Conservation (phyloP, 1,284 basidiomycete species). For the Athelia sp. region DNA sequence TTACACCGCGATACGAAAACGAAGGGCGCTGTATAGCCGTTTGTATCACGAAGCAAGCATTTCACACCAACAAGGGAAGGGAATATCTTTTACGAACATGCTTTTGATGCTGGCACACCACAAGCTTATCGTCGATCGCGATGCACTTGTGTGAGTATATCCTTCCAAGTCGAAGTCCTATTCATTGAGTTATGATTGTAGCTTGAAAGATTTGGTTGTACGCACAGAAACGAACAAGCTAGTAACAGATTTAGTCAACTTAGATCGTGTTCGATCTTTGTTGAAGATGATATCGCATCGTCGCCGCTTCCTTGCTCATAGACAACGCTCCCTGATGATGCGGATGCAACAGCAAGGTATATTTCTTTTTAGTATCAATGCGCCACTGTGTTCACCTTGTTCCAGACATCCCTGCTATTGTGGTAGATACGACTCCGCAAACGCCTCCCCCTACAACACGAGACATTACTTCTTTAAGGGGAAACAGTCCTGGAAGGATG, state of each 20-base stretch:
- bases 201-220: conserved; percentile 76
- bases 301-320: conserved; percentile 54
- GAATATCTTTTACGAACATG: conserved; percentile 93
- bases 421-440: conserved; percentile 51
- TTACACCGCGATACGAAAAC: conserved; percentile 52
- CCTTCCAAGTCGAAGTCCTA: neutral
- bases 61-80: conserved; percentile 64
- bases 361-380: neutral
- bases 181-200: conserved; percentile 23
- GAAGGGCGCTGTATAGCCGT: conserved; percentile 67
- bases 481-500: conserved; percentile 19
- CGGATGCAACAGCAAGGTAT: conserved; percentile 28
- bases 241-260: conserved; percentile 77
- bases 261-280: conserved; percentile 79
- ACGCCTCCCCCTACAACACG: conserved; percentile 46
- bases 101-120: conserved; percentile 86
- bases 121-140: conserved; percentile 86
- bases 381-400: neutral
- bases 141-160: conserved; percentile 73
- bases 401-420: conserved; percentile 61
- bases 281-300: conserved; percentile 74
- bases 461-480: conserved; percentile 49
- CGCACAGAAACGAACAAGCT: conserved; percentile 75
- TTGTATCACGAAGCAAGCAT: conserved; percentile 85
- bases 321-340: conserved; percentile 29